Evolutionary conservation across 148 eudicot species (phyloP), one percentile per base, ranked within the genome.

Genomic region (Silene uniflora): DNA sequence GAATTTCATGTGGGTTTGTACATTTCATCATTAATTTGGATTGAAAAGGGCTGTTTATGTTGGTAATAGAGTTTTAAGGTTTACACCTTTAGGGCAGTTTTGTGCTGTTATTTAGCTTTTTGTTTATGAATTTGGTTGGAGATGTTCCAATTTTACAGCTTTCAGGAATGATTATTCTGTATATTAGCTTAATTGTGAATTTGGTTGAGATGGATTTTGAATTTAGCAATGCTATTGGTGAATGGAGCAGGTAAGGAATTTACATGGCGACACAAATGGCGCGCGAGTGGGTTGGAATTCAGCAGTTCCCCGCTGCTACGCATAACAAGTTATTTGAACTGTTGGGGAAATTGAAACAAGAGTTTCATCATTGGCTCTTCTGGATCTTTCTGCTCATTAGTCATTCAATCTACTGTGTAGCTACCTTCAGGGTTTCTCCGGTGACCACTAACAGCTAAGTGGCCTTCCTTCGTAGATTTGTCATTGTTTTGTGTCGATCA

Each of bases 291-390:
- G 81, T 84, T 69, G 98, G 93, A 52, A 88, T 95, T 80, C 93
- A 94, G 83, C 92, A 89, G 79, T 94, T 94, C 76, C 98, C 98
- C 12, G 78, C 84, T 8, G 97, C 92, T 44, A 95, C 98, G 54
- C 97, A 89, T 75, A 84, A 84, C 56, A 88, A 80, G 78, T 75
- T 95, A 83, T 81, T 85, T 62, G 94, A 92, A 77, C 84, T 92
- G 78, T 79, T 95, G 66, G 86, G 89, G 55, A 89, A 85, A 80
- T 76, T 95, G 75, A 88, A 92, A 82, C 84, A 88, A 67, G 90
- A 95, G 35, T 32, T 32, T 32, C 35, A 32, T 3, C 35, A 32
- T 32, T 32, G 35, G 35, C 35, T 32, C 35, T 3, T 1, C 5
- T 32, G 35, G 35, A 32, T 32, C 35, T 32, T 32, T 32, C 35